Evolutionary conservation across 2,329 filamentous ascomycete species (phyloP), one percentile per base, ranked within the genome.

Genomic region (Pseudonectria foliicola): DNA sequence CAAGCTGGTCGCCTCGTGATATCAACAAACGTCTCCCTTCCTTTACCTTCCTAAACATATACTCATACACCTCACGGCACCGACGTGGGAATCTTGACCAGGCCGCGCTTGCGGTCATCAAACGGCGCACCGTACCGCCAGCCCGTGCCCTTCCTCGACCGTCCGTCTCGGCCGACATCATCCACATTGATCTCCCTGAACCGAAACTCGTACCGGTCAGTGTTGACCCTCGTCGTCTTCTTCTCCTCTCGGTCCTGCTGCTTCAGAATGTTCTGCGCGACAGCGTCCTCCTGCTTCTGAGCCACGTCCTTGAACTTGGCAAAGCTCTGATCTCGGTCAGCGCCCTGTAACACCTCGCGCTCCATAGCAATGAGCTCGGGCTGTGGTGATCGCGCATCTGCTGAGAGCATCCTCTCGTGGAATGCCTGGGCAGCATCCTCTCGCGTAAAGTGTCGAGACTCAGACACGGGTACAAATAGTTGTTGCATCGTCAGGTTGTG

Each of bases 361-460:
- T 79, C 73, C 60, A 76, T 67, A 14, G 63, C 43, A 34, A 82
- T 68, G 16, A 82, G 67, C 52, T 82, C 72, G 5, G 71, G 73
- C 47, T 82, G 76, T 23, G 76, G 77, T 31, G 81, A 71, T 40
- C 77, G 70, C 40, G 66, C 55, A 52, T 84, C 79, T 2, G 75
- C 68, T 0, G 79, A 70, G 7, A 80, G 67, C 54, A 83, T 67
- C 13, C 55, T 67, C 23, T 73, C 63, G 49, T 79, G 69, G 55
- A 82, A 82, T 5, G 77, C 77, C 52, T 71, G 70, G 31, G 79
- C 79, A 23, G 80, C 79, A 50, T 83, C 78, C 44, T 69, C 68
- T 48, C 80, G 73, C 18, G 76, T 82, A 48, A 80, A 80, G 42
- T 70, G 62, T 33, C 75, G 67, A 26, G 77, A 80, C 54, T 82